These are phyloP conservation scores for Pulveroboletus ravenelii DNA, from an alignment of 768 basidiomycete genomes.

Conservation along the genomic window DNA sequence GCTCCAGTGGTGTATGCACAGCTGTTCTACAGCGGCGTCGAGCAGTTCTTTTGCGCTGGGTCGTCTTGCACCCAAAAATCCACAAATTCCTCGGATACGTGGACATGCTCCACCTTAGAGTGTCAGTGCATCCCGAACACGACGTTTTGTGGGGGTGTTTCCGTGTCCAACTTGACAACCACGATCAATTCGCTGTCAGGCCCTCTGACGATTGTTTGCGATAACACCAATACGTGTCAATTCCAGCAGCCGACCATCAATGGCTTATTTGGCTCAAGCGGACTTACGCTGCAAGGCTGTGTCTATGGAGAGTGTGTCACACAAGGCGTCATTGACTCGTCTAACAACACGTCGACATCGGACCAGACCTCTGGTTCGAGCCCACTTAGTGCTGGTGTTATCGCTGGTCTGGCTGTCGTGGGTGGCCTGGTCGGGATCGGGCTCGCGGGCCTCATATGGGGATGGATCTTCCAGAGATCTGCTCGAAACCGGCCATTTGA, in stretches of 20 bases:
- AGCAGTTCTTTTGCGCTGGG: slow-evolving; percentile 85
- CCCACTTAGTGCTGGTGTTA: slow-evolving; percentile 73
- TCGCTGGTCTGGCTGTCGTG: slow-evolving; percentile 85
- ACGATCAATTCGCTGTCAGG: slow-evolving; percentile 67
- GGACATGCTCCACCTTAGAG: slow-evolving; percentile 66
- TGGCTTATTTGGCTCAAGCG: slow-evolving; percentile 63
- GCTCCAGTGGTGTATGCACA: slow-evolving; percentile 63
- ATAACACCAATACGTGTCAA: slow-evolving; percentile 54
- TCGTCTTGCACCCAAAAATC: slow-evolving; percentile 62
- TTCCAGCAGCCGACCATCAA: slow-evolving; percentile 75
- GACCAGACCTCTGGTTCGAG: slow-evolving; percentile 31
- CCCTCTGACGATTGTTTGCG: slow-evolving; percentile 65
- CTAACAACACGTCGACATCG: slow-evolving; percentile 33
- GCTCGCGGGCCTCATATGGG: slow-evolving; percentile 56
- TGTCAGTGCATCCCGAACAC: slow-evolving; percentile 71
- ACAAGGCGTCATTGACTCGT: slow-evolving; percentile 69
- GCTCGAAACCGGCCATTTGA: slow-evolving; percentile 47
- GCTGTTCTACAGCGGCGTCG: slow-evolving; percentile 72
- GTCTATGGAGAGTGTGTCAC: slow-evolving; percentile 85
- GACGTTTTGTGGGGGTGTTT: slow-evolving; percentile 66
- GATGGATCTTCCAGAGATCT: slow-evolving; percentile 53
- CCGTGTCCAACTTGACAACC: slow-evolving; percentile 44
- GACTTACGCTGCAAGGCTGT: slow-evolving; percentile 72
- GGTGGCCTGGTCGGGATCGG: slow-evolving; percentile 58
- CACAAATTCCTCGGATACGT: slow-evolving; percentile 41